Conservation (phyloP, 805 yeast species). For the Torulaspora quercuum region DNA sequence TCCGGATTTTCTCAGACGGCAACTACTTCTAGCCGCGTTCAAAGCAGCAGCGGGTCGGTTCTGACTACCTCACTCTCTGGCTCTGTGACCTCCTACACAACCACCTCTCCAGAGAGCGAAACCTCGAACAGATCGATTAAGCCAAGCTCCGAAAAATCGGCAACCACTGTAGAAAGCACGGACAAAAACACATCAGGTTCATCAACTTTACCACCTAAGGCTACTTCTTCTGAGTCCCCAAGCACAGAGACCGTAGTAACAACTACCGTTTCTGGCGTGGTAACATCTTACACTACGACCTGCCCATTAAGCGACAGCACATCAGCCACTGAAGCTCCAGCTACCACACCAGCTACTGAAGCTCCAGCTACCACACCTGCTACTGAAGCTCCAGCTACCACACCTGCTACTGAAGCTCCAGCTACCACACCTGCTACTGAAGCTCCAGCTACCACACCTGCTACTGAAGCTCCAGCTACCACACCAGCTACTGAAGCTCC, state of each 20-base stretch:
- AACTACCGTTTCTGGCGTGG: conserved; percentile 7
- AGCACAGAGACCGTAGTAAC: conserved; percentile 4
- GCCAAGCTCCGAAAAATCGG: not conserved
- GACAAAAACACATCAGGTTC: too few species aligned
- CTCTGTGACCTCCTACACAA: conserved; percentile 8
- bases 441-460: not conserved
- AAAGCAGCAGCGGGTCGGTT: conserved; percentile 1
- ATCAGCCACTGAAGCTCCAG: not conserved
- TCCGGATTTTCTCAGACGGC: not conserved
- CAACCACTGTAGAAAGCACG: too few species aligned
- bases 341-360: not conserved
- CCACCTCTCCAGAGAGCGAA: conserved; percentile 6
- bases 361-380: not conserved
- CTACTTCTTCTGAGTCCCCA: not conserved
- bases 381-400: not conserved
- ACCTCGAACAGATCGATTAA: not conserved
- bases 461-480: not conserved
- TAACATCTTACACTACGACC: conserved; percentile 9
- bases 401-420: not conserved
- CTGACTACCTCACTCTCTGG: conserved; percentile 5
- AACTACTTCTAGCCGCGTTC: not conserved
- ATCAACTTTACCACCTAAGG: too few species aligned
- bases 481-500: not conserved
- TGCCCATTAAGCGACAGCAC: conserved; percentile 4
- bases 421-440: not conserved